Conservation (phyloP, 2,329 filamentous ascomycete genomes). For the Mariannaea sp. region DNA sequence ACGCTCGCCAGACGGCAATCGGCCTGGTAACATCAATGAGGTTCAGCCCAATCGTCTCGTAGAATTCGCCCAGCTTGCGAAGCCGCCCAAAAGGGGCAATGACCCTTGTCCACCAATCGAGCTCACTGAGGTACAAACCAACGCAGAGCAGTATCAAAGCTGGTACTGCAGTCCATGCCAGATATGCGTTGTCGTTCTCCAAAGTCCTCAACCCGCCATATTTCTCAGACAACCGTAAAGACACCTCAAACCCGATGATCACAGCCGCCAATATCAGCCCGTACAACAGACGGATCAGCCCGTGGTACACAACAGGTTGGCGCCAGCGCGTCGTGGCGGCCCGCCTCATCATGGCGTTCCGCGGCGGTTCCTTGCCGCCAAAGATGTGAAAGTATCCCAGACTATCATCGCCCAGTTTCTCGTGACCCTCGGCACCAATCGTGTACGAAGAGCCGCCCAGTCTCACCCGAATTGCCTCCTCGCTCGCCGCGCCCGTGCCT, state of each 20-base stretch:
- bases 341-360: conserved; percentile 15
- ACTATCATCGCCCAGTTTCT: conserved; percentile 35
- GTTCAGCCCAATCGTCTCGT: conserved; percentile 40
- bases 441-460: conserved; percentile 39
- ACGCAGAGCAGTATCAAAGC: conserved; percentile 38
- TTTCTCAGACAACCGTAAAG: conserved; percentile 39
- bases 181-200: conserved; percentile 36
- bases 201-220: conserved; percentile 41
- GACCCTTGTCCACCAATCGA: conserved; percentile 41
- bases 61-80: conserved; percentile 34
- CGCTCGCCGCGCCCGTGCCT: conserved; percentile 42
- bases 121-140: conserved; percentile 39
- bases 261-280: conserved; percentile 37
- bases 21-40: conserved; percentile 41
- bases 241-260: conserved; percentile 43
- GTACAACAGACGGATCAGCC: conserved; percentile 35
- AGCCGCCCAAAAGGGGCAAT: conserved; percentile 43
- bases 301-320: conserved; percentile 41
- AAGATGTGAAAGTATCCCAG: conserved; percentile 36
- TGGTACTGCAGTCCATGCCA: conserved; percentile 45
- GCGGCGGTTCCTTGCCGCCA: conserved; percentile 31
- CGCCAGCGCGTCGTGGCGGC: conserved; percentile 37
- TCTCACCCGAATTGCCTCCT: conserved; percentile 33
- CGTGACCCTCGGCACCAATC: conserved; percentile 44
- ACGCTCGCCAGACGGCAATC: conserved; percentile 36